Percentiles rank a stretch among this genome's conserved stretches.
These are phyloP conservation scores for Turnera subulata DNA, from an alignment of 345 rosid genomes.

Conservation along the genomic window DNA sequence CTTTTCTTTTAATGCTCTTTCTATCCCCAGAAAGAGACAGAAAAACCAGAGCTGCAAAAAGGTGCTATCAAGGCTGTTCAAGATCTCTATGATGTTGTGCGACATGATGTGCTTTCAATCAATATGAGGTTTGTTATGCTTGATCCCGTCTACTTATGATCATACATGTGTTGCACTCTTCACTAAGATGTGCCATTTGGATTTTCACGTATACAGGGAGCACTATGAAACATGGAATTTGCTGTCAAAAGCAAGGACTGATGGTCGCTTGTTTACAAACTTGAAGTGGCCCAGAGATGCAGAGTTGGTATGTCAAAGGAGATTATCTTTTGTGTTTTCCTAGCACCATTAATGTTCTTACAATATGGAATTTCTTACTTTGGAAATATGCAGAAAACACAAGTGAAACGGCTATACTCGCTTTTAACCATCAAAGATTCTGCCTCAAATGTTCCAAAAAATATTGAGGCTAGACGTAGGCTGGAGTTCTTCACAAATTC, in stretches of 20 bases:
- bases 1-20: conserved; percentile 8
- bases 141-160: conserved; percentile 8
- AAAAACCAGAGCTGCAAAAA: conserved; percentile 57
- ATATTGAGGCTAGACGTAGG: conserved; percentile 93
- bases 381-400: conserved; percentile 53
- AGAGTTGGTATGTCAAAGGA: conserved; percentile 57
- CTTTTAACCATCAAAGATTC: conserved; percentile 90
- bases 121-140: conserved; percentile 59
- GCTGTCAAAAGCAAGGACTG: conserved; percentile 74
- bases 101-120: conserved; percentile 62
- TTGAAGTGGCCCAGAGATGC: conserved; percentile 87
- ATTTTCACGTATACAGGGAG: conserved; percentile 44
- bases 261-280: conserved; percentile 81
- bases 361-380: conserved; percentile 15
- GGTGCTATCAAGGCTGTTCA: conserved; percentile 93
- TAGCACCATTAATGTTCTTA: conserved; percentile 8
- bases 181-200: conserved; percentile 5
- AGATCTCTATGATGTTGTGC: conserved; percentile 95
- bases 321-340: conserved; percentile 4
- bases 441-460: conserved; percentile 77
- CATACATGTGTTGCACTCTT: conserved; percentile 8
- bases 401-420: conserved; percentile 74
- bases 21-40: conserved; percentile 61
- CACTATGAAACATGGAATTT: conserved; percentile 74
- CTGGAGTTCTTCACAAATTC: conserved; percentile 90